Evolutionary conservation across 768 basidiomycete genomes (phyloP).

Genomic region (Mycena pura): DNA sequence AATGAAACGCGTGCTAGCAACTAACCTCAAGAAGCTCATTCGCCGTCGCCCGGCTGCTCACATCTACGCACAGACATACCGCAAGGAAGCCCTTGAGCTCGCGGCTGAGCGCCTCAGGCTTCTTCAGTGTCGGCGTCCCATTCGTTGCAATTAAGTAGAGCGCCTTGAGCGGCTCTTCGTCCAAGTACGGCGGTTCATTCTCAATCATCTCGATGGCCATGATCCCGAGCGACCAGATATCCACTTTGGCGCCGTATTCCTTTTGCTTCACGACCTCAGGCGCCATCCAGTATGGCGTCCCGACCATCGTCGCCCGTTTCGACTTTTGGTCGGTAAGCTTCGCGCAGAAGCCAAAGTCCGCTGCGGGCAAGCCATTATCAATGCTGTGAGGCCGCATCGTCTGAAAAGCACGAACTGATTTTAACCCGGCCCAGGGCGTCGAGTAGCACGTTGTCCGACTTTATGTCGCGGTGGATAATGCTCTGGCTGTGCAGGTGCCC

Average conservation of each 20-base stretch:
- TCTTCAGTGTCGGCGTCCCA: conserved; percentile 97
- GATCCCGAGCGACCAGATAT: conserved; percentile 96
- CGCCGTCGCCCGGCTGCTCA: conserved; percentile 89
- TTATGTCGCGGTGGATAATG: conserved; percentile 98
- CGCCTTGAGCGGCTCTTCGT: conserved; percentile 94
- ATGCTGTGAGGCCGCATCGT: not conserved
- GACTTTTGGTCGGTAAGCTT: conserved; percentile 96
- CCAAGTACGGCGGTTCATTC: conserved; percentile 94
- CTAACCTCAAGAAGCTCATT: conserved; percentile 83
- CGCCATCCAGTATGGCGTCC: conserved; percentile 99
- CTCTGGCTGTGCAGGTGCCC: conserved; percentile 91
- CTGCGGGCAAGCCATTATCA: conserved; percentile 48
- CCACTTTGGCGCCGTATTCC: conserved; percentile 95
- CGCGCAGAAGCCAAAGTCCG: conserved; percentile 97
- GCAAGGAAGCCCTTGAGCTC: conserved; percentile 97
- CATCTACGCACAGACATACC: conserved; percentile 98
- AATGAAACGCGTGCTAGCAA: conserved; percentile 19
- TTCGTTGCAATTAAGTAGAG: conserved; percentile 97
- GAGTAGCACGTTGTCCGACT: conserved; percentile 94
- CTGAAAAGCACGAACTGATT: conserved; percentile 76
- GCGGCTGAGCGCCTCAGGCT: conserved; percentile 87
- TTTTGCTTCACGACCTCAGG: conserved; percentile 98
- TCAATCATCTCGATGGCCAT: conserved; percentile 99
- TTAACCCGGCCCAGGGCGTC: conserved; percentile 94
- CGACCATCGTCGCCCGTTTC: conserved; percentile 98